Evolutionary conservation across 1,139 yeast species (phyloP), one percentile per base, ranked within the genome.

Genomic region (Yamadazyma aaseri): DNA sequence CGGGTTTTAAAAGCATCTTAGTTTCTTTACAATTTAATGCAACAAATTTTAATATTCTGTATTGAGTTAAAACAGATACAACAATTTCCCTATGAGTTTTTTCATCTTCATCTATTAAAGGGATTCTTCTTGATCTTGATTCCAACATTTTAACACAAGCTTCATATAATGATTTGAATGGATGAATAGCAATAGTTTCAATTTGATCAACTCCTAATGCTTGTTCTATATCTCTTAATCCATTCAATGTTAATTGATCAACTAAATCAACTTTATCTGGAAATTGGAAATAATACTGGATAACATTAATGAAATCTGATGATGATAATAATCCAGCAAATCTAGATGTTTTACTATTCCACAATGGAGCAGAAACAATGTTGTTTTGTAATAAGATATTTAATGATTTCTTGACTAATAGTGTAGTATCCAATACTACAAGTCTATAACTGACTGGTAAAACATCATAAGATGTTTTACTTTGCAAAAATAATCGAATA

Each of bases 1-100:
- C 69, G 2, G 96, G 95, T 49, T 82, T 79, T 49, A 82, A 69
- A 39, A 94, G 68, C 74, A 82, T 85, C 50, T 86, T 80, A 4
- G 96, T 90, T 56, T 94, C 97, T 58, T 89, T 87, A 64, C 98
- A 94, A 58, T 94, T 92, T 59, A 92, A 75, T 5, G 97, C 94
- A 22, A 94, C 96, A 54, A 94, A 94, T 60, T 94, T 92, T 51
- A 94, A 73, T 39, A 94, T 92, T 56, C 99, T 81, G 63, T 94
- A 94, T 63, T 94, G 98, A 1, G 99, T 94, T 51, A 94, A 73
- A 32, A 94, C 98, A 37, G 92, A 80, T 6, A 90, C 97, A 17
- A 94, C 97, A 49, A 92, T 89, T 56, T 92, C 97, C 51, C 96
- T 73, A 50, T 86, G 86, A 1, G 96, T 86, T 50, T 84, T 89